A percentile compares a stretch with the other conserved stretches of the same genome.
Evolutionary conservation across 805 yeast species (phyloP).

Genomic region (Lipomyces spencermartinsiae): DNA sequence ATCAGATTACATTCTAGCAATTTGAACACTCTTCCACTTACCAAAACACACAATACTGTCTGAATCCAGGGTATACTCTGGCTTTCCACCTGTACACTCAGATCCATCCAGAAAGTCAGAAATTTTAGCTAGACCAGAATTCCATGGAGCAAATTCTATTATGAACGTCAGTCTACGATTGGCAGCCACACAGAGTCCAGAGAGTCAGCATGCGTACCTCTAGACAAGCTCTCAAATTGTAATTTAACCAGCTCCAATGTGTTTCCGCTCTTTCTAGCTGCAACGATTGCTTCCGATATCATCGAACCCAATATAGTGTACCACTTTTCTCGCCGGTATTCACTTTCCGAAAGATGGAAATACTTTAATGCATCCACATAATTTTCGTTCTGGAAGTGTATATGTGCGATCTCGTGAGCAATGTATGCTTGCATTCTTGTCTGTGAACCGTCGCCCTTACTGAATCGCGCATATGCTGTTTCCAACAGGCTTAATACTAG

Average conservation of each 20-base stretch:
- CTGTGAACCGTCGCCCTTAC: conserved; percentile 23
- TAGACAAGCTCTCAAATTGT: conserved; percentile 30
- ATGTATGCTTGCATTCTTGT: conserved; percentile 32
- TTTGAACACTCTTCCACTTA: conserved; percentile 4
- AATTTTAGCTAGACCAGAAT: conserved; percentile 11
- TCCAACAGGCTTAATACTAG: conserved; percentile 22
- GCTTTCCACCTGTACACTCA: not conserved
- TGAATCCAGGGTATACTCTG: conserved; percentile 15
- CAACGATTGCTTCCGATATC: conserved; percentile 49
- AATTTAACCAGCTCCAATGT: conserved; percentile 22
- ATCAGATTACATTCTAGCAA: not conserved
- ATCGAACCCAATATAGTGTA: conserved; percentile 45
- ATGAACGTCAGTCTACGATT: not conserved
- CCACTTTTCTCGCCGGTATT: conserved; percentile 55
- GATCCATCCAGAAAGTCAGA: conserved; percentile 16
- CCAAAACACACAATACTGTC: conserved; percentile 23
- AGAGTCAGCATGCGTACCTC: not conserved
- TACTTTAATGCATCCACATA: conserved; percentile 53
- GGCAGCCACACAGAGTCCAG: not conserved
- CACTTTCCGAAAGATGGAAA: conserved; percentile 50
- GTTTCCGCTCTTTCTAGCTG: conserved; percentile 40
- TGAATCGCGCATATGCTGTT: conserved; percentile 32
- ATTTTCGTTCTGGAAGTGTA: conserved; percentile 46
- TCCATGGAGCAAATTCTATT: conserved; percentile 25
- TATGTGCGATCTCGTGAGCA: conserved; percentile 55